Percentiles rank a stretch among this genome's conserved stretches.
phyloP scores from a whole-genome alignment of 2,329 filamentous ascomycete species.

The Penicillium sp. region DNA sequence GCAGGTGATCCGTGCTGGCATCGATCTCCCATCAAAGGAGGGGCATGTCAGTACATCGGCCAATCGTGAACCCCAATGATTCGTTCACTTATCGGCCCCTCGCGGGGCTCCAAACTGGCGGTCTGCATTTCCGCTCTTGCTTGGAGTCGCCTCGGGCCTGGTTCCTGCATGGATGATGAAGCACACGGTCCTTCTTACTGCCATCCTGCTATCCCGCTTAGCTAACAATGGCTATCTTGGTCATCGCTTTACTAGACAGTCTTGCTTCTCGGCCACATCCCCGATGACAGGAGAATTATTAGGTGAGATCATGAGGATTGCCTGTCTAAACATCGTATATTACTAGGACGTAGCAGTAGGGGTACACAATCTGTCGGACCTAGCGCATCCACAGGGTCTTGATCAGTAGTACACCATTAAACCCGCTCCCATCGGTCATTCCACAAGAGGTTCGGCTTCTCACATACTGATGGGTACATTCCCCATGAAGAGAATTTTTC shows the following conservation, averaged over 20 bases:
- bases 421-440: no score
- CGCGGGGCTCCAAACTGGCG: conserved; percentile 12
- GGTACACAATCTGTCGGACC: neutral
- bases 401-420: neutral
- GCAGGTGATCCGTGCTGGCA: conserved; percentile 16
- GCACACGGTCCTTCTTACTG: neutral
- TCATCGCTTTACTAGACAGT: neutral
- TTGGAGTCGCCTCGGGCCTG: neutral
- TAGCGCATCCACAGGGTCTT: neutral
- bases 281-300: neutral
- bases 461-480: neutral
- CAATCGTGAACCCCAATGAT: neutral
- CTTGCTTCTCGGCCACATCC: neutral
- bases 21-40: neutral
- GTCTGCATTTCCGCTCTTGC: conserved; percentile 8
- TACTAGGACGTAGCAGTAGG: neutral
- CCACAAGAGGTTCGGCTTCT: neutral
- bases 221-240: neutral
- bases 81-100: neutral
- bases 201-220: neutral
- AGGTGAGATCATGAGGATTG: neutral
- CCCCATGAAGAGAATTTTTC: neutral
- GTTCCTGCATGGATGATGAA: neutral
- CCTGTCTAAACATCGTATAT: neutral
- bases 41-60: neutral